phyloP scores from a whole-genome alignment of 345 rosid species.

The Syzygium oleosum region DNA sequence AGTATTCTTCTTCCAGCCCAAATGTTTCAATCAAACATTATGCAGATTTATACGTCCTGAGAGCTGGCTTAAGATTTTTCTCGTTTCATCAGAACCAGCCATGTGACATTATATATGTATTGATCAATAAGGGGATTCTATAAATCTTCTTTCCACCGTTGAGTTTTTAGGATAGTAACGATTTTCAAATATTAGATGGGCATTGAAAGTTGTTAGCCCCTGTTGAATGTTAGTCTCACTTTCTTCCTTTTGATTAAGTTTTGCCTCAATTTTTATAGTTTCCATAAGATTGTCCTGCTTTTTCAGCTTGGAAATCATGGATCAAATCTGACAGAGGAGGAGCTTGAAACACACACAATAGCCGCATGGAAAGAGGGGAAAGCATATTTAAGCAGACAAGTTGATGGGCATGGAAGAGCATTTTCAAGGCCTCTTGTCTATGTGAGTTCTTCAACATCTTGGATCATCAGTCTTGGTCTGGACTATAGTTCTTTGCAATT shows the following conservation, averaged over 20 bases:
- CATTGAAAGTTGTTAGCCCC: not conserved
- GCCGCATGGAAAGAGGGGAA: constrained; percentile 97
- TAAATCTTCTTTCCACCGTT: not conserved
- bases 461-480: not conserved
- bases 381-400: constrained; percentile 57
- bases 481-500: not conserved
- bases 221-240: not conserved
- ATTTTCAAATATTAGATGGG: not conserved
- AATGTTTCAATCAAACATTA: not conserved
- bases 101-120: not conserved
- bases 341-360: constrained; percentile 77
- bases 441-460: constrained; percentile 26
- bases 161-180: not conserved
- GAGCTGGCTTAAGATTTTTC: not conserved
- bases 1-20: not conserved
- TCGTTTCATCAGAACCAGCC: not conserved
- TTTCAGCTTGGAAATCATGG: constrained; percentile 71
- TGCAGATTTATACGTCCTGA: not conserved
- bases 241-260: not conserved
- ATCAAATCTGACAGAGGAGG: constrained; percentile 75
- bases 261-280: not conserved
- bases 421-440: constrained; percentile 42
- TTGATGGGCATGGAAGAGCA: constrained; percentile 54
- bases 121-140: not conserved
- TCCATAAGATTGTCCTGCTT: not conserved